These are phyloP conservation scores for Aureobasidium sp. DNA, from an alignment of 2,329 filamentous ascomycete genomes.

Conservation along the genomic window DNA sequence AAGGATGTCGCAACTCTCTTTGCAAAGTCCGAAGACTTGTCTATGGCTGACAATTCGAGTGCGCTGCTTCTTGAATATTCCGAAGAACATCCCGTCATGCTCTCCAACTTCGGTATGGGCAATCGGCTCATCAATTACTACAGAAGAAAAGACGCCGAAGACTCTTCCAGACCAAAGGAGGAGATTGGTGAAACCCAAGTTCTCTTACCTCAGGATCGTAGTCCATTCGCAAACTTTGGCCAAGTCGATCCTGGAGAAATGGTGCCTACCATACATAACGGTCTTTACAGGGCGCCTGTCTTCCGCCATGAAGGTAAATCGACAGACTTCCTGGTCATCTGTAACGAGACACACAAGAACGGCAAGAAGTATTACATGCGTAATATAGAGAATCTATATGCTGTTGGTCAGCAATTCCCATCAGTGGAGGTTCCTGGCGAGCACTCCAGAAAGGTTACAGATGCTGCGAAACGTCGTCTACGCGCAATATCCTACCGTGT, in stretches of 20 bases:
- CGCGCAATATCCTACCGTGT: conserved; percentile 93
- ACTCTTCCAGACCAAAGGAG: conserved; percentile 63
- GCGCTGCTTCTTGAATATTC: conserved; percentile 90
- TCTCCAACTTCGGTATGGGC: conserved; percentile 97
- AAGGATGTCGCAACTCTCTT: conserved; percentile 73
- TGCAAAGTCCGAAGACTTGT: conserved; percentile 69
- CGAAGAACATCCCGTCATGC: conserved; percentile 80
- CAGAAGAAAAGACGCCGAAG: conserved; percentile 71
- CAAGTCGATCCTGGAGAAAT: conserved; percentile 86
- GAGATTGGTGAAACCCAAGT: conserved; percentile 86
- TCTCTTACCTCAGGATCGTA: conserved; percentile 86
- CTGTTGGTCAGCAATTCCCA: conserved; percentile 88
- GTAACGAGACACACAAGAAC: conserved; percentile 69
- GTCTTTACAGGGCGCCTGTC: conserved; percentile 89
- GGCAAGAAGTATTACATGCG: conserved; percentile 75
- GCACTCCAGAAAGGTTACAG: conserved; percentile 90
- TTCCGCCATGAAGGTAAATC: conserved; percentile 73
- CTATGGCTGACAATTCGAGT: conserved; percentile 79
- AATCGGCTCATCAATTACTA: conserved; percentile 96
- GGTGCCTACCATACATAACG: conserved; percentile 84
- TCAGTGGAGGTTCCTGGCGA: conserved; percentile 87
- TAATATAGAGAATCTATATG: conserved; percentile 82
- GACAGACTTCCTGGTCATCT: conserved; percentile 80
- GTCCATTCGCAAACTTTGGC: conserved; percentile 91
- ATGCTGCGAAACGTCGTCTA: conserved; percentile 90